These are phyloP conservation scores for Leccinellum luteum DNA, from an alignment of 768 basidiomycete species.

Conservation along the genomic window DNA sequence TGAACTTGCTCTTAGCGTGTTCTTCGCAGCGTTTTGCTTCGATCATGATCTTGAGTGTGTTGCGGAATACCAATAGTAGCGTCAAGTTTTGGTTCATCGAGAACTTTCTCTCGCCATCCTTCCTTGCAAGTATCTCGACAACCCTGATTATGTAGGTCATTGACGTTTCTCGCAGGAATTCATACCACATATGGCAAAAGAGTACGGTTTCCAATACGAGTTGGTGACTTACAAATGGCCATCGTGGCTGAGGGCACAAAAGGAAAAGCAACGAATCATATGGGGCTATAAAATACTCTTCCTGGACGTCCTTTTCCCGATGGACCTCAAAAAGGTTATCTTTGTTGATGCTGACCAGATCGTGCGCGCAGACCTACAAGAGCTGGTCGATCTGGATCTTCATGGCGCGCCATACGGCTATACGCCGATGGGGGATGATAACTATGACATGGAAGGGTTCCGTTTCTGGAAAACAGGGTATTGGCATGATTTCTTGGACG, in stretches of 20 bases:
- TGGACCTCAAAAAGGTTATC: constrained; percentile 98
- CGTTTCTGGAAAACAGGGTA: constrained; percentile 99
- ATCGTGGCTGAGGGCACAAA: constrained; percentile 94
- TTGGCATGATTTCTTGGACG: constrained; percentile 85
- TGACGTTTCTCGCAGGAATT: constrained; percentile 62
- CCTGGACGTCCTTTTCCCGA: constrained; percentile 97
- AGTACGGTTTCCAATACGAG: constrained; percentile 94
- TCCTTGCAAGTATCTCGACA: constrained; percentile 58
- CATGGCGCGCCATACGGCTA: constrained; percentile 94
- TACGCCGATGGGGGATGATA: constrained; percentile 97
- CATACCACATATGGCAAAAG: constrained; percentile 87
- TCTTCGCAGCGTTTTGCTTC: constrained; percentile 81
- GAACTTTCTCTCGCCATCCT: constrained; percentile 97
- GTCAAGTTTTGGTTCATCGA: constrained; percentile 99
- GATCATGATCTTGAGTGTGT: constrained; percentile 97
- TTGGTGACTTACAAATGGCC: constrained; percentile 99
- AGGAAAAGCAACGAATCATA: constrained; percentile 96
- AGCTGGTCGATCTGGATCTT: constrained; percentile 90
- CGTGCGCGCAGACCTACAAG: constrained; percentile 92
- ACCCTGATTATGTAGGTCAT: neutral
- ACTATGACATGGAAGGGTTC: constrained; percentile 94
- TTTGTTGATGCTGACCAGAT: constrained; percentile 99
- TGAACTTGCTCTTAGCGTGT: neutral
- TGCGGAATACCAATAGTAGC: constrained; percentile 88
- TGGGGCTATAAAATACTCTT: constrained; percentile 99